These are phyloP conservation scores for Lasiodiplodia hormozganensis DNA, from an alignment of 2,329 filamentous ascomycete species.

Conservation along the genomic window DNA sequence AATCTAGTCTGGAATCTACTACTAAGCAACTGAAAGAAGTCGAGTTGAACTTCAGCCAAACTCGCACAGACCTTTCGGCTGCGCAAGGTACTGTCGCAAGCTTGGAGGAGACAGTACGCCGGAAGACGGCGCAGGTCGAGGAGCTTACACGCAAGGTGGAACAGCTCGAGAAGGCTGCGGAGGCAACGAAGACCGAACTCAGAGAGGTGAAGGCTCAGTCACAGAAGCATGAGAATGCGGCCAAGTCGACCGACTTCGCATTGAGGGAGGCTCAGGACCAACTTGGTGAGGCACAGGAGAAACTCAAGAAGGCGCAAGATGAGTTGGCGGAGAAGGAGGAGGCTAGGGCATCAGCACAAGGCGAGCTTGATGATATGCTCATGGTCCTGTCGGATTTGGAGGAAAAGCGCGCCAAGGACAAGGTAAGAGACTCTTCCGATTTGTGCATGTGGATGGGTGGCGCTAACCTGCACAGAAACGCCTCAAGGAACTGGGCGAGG, in stretches of 20 bases:
- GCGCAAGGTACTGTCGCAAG: slow-evolving; percentile 29
- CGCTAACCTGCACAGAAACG: slow-evolving; percentile 49
- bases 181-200: slow-evolving; percentile 33
- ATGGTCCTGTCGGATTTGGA: slow-evolving; percentile 57
- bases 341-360: slow-evolving; percentile 43
- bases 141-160: slow-evolving; percentile 30
- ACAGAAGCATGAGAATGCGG: slow-evolving; percentile 26
- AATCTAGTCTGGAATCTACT: slow-evolving; percentile 19
- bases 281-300: slow-evolving; percentile 31
- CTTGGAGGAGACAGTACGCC: slow-evolving; percentile 34
- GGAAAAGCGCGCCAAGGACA: slow-evolving; percentile 51
- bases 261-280: slow-evolving; percentile 36
- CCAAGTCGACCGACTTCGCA: slow-evolving; percentile 14
- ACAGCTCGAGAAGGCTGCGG: slow-evolving; percentile 22
- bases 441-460: neutral
- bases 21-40: slow-evolving; percentile 28
- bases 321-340: slow-evolving; percentile 49
- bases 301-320: slow-evolving; percentile 38
- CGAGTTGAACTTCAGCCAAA: slow-evolving; percentile 24
- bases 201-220: slow-evolving; percentile 30
- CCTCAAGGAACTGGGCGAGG: slow-evolving; percentile 54
- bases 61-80: neutral
- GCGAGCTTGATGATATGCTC: slow-evolving; percentile 57
- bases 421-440: slow-evolving; percentile 37
- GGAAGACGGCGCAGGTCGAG: slow-evolving; percentile 26